Base-by-base conservation (phyloP, 1,284 basidiomycete genomes). In the Malassezia restricta region DNA sequence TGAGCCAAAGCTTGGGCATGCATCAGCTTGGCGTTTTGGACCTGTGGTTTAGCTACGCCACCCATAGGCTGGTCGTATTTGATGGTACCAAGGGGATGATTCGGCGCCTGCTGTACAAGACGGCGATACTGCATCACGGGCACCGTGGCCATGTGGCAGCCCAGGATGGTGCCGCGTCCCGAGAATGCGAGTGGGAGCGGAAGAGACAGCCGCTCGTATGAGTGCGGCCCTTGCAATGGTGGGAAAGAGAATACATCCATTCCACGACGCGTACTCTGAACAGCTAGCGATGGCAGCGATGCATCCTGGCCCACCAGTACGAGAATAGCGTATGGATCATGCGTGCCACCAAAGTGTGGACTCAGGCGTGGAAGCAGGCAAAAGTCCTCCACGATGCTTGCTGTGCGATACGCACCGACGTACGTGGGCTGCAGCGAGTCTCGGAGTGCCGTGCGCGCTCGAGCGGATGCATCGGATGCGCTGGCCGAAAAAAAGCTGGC, bases 291-390 rank as follows among this genome's bases (percentile, higher is more conserved):
- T 6, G 68, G 66, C 29, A 71, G 51, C n/a, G 51, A 44, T 4
- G 54, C 55, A 33, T 66, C 62, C 5, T 64, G 51, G 29, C 62
- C 67, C 14, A 63, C 51, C 8, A 71, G 75, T 50, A 78, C 71
- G 53, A 80, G 64, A 38, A 92, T 81, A 1, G 82, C 78, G 40
- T 79, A 76, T 0, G 87, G 83, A 68, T 91, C 86, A 69, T 79
- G 82, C 8, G 78, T 75, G 8, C 83, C 80, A 39, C 77, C 75
- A 67, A 83, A 85, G 71, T 88, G 84, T 1, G 87, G 87, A 55
- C 74, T 85, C 28, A 77, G 75, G 43, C 79, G 78, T 0, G 89
- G 85, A 14, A 88, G 71, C 17, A 90, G 77, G 9, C 86, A 70
- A 67, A 86, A 89, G 66, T 92, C 88, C 64, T 90, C 65, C 15